Evolutionary conservation across 2,329 filamentous ascomycete genomes (phyloP), one percentile per base, ranked within the genome.

Genomic region (Cladosporium sp.): DNA sequence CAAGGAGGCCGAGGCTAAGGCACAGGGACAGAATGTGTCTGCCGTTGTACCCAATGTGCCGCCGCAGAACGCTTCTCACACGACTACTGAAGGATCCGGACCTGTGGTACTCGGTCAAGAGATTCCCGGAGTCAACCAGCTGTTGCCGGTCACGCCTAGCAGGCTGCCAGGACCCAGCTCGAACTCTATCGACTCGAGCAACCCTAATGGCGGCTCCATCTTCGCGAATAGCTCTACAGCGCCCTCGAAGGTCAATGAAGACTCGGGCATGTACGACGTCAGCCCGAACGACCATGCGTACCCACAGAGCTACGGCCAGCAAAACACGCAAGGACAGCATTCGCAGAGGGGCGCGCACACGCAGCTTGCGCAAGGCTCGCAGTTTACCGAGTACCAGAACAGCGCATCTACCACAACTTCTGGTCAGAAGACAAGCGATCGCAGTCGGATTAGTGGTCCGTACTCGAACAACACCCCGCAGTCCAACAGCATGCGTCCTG

Each of bases 331-430:
- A 71, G 79, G 77, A 2, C 80, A 82, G 55, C 74, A 83, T 18
- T 87, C 86, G 1, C 86, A 87, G 65, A 72, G 77, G 42, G 86
- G 84, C 22, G 77, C 74, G 6, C 77, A 81, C 59, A 84, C 80
- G 2, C 79, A 79, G 18, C 76, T 84, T 71, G 74, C 76, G 8
- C 75, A 76, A 10, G 77, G 79, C 54, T 81, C 81, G 32, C 77
- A 83, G 63, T 72, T 77, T 13, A 73, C 74, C 18, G 79, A 84
- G 79, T 84, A 83, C 54, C 73, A 84, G 49, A 96, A 97, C 62
- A 90, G 95, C 63, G 92, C 90, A 1, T 95, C 90, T 2, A 95
- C 91, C 1, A 95, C 91, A 1, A 84, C 83, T 18, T 86, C 82
- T 3, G 82, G 84, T n/a, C 93, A 95, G 71, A 84, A 82, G 67